Conservation (phyloP, 164 flowering plant genomes). For the Houttuynia cordata region DNA sequence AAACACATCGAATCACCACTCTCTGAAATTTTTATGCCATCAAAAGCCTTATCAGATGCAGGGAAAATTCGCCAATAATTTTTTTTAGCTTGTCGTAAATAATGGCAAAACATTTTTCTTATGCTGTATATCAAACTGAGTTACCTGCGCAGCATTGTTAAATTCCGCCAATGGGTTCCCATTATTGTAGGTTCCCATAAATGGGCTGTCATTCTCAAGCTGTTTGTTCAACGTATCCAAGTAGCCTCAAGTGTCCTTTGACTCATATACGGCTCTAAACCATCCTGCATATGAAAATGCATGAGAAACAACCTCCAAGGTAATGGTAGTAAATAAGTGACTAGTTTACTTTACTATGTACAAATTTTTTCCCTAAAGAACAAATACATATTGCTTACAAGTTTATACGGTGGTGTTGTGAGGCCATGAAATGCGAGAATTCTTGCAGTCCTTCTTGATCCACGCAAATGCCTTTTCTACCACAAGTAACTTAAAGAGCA, state of each 20-base stretch:
- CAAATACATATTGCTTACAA: conserved; percentile 35
- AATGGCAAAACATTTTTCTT: too few relatives aligned
- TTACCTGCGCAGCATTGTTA: conserved; percentile 84
- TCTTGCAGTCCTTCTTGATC: conserved; percentile 9
- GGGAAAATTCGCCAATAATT: neutral
- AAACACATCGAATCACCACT: too few relatives aligned
- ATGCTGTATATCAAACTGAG: neutral
- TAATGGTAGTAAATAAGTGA: neutral
- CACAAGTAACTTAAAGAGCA: neutral
- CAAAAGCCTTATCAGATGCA: neutral
- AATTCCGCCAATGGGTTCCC: conserved; percentile 84
- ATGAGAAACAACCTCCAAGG: neutral
- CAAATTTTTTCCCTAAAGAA: too few relatives aligned
- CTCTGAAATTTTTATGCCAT: too few relatives aligned
- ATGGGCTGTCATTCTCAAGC: conserved; percentile 40
- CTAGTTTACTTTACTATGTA: too few relatives aligned
- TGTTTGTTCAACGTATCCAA: conserved; percentile 75
- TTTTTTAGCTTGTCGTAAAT: too few relatives aligned
- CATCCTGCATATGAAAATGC: conserved; percentile 43
- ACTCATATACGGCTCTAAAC: conserved; percentile 90
- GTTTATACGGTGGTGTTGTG: conserved; percentile 68
- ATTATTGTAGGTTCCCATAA: conserved; percentile 81
- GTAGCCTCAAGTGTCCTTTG: conserved; percentile 52
- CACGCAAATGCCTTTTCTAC: conserved; percentile 2
- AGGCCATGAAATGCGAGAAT: conserved; percentile 53